Evolutionary conservation across 805 yeast genomes (phyloP).

Genomic region (Aciculoconidium aculeatum): DNA sequence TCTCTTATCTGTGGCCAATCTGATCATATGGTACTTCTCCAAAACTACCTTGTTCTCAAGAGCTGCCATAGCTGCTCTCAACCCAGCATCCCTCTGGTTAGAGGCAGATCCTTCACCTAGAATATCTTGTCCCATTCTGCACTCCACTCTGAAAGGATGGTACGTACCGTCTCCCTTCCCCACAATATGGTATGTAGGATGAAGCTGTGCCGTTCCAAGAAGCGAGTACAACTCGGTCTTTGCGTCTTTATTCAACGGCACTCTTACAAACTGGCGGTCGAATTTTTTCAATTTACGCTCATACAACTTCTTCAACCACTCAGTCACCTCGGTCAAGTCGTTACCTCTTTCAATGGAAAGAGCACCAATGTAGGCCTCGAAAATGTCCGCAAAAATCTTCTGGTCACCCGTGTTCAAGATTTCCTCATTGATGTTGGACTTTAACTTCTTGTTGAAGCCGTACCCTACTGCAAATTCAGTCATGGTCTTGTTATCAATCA

Average conservation of each 20-base stretch:
- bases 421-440: constrained; percentile 43
- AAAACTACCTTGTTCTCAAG: constrained; percentile 51
- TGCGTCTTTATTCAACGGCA: constrained; percentile 55
- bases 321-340: constrained; percentile 43
- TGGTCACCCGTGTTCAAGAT: constrained; percentile 47
- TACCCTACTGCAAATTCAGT: constrained; percentile 66
- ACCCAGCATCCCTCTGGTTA: constrained; percentile 71
- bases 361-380: constrained; percentile 94
- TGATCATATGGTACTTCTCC: constrained; percentile 54
- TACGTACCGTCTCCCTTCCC: constrained; percentile 41
- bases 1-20: constrained; percentile 31
- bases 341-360: constrained; percentile 51
- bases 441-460: constrained; percentile 54
- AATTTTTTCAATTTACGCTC: constrained; percentile 35
- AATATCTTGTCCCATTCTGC: constrained; percentile 57
- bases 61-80: constrained; percentile 80
- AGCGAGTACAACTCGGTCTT: constrained; percentile 72
- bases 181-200: constrained; percentile 52
- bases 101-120: constrained; percentile 71
- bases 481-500: constrained; percentile 70
- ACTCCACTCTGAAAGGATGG: constrained; percentile 57
- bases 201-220: constrained; percentile 68
- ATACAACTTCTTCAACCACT: constrained; percentile 53
- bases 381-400: constrained; percentile 80
- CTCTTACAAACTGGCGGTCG: constrained; percentile 27